These are phyloP conservation scores for Vaccinium myrtillus DNA, from an alignment of 148 eudicot species.

Conservation along the genomic window DNA sequence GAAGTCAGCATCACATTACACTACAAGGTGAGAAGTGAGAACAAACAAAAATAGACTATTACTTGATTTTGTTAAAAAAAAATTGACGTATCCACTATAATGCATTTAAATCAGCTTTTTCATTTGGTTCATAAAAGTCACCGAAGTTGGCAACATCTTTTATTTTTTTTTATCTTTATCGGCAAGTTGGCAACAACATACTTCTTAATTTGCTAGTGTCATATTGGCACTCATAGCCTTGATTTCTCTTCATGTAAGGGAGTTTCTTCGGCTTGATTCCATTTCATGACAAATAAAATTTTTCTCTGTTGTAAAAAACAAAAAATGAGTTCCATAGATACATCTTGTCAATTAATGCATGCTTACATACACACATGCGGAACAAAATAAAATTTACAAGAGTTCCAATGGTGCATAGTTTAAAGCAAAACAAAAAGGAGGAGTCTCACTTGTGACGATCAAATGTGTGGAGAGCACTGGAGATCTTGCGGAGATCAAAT, in stretches of 20 bases:
- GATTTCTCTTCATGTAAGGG: not conserved
- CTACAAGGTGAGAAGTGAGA: not conserved
- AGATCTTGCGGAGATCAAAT: too few relatives aligned
- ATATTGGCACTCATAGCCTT: not conserved
- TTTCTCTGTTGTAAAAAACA: slow-evolving; percentile 32
- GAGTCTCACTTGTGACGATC: slow-evolving; percentile 24
- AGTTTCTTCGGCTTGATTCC: not conserved
- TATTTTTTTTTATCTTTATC: too few relatives aligned
- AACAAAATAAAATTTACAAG: not conserved
- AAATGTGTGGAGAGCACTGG: too few relatives aligned
- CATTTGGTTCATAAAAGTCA: not conserved
- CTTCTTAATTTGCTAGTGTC: not conserved
- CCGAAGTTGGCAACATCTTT: not conserved
- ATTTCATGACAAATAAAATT: not conserved
- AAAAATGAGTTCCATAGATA: not conserved
- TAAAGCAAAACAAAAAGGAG: not conserved
- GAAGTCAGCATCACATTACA: not conserved
- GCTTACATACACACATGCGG: not conserved
- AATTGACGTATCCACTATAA: not conserved
- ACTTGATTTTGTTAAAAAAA: not conserved
- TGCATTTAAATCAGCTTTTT: not conserved
- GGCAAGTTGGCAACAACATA: too few relatives aligned
- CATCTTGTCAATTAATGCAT: not conserved
- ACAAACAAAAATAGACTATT: too few relatives aligned
- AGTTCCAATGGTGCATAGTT: not conserved